Evolutionary conservation across 202 grass and related monocot genomes (phyloP).

Genomic region (Zoysia matrella): DNA sequence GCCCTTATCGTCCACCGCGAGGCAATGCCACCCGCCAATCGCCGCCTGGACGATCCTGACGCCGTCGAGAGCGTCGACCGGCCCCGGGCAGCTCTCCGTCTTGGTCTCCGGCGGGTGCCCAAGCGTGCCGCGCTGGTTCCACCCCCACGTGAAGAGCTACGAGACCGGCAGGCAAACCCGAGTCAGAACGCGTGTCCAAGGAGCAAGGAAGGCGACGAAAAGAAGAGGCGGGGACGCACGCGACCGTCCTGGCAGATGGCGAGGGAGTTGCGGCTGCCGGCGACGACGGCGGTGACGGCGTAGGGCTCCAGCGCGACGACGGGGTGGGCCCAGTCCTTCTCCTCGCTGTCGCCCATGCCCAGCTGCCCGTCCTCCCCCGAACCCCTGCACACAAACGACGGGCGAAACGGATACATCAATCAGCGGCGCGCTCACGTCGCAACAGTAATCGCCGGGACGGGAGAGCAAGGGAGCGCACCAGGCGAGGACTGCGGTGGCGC

Average conservation of each 20-base stretch:
- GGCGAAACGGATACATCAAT: constrained; percentile 13
- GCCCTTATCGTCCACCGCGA: constrained; percentile 87
- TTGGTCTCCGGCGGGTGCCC: constrained; percentile 86
- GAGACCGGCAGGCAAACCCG: not conserved
- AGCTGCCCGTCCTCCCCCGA: constrained; percentile 93
- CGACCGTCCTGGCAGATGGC: constrained; percentile 78
- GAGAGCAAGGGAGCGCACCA: constrained; percentile 43
- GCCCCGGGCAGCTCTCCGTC: constrained; percentile 74
- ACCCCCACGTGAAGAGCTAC: constrained; percentile 95
- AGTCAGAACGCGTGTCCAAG: not conserved
- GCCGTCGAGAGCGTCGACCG: constrained; percentile 62
- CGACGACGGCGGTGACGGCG: constrained; percentile 68
- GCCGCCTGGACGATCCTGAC: constrained; percentile 95
- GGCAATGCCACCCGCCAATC: constrained; percentile 97
- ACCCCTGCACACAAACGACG: constrained; percentile 52
- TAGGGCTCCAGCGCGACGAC: constrained; percentile 58
- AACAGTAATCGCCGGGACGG: not conserved
- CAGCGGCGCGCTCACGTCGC: constrained; percentile 21
- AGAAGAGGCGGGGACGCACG: constrained; percentile 31
- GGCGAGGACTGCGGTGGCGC: constrained; percentile 64
- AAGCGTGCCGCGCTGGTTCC: constrained; percentile 95
- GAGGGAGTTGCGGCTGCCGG: constrained; percentile 97
- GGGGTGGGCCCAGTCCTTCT: constrained; percentile 64
- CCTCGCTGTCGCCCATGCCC: constrained; percentile 78
- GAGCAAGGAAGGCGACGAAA: not conserved